Evolutionary conservation across 2,329 filamentous ascomycete species (phyloP), one percentile per base, ranked within the genome.

Genomic region (Fusarium penzigii): DNA sequence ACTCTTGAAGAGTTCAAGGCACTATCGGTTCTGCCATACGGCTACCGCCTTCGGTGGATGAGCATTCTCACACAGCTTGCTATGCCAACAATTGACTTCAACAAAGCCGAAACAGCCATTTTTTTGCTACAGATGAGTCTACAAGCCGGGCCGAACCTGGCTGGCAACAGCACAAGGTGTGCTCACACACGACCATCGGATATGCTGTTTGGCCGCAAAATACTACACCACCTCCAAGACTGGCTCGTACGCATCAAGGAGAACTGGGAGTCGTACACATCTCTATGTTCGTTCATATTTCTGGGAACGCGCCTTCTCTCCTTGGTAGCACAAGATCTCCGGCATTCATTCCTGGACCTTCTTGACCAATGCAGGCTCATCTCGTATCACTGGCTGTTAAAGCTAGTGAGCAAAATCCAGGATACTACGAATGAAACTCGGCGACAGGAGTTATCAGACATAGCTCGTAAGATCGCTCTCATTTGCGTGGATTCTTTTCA

Each of bases 1-100:
- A 72, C 77, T 0, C 52, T 83, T 0, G 75, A 78, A 0, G 83
- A 88, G 48, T 86, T 77, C 62, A 78, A 80, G 46, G 70, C 75
- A 1, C 11, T 66, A 8, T 46, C 48, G 29, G 34, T 36, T 1
- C 17, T 67, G 1, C 59, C 53, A 0, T 58, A 52, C 2, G 62
- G 65, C 2, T 44, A 57, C 17, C 41, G 44, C 1, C 48, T 60
- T 2, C 51, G 54, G 34, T 67, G 63, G 65, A 49, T 56, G 38
- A 64, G 50, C 11, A 57, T 64, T 1, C 39, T 67, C 2, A 53
- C 39, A 0, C 62, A 67, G 16, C 54, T 67, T 2, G 54, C 58
- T 2, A 62, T 58, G 51, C 63, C 58, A 0, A 48, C 42, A 0
- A 36, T 67, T 10, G 62, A 66, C 25, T 65, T 64, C 29, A 65